These are phyloP conservation scores for Dunaliella primolecta DNA, from an alignment of 139 green algal genomes.

Conservation along the genomic window DNA sequence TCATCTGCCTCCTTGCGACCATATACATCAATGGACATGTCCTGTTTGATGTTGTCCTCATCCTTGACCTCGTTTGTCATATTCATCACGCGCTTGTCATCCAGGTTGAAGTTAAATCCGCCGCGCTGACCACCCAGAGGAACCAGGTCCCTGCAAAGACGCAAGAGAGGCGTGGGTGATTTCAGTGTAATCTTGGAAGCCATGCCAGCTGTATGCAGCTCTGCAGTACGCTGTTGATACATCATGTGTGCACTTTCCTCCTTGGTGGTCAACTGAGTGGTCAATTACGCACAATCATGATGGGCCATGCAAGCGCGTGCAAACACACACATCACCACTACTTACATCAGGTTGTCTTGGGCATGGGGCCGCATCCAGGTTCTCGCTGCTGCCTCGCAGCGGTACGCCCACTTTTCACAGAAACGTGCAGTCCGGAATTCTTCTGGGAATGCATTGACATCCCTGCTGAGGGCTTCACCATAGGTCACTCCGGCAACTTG, in stretches of 20 bases:
- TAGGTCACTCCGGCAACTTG: slow-evolving; percentile 61
- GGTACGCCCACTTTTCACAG: slow-evolving; percentile 75
- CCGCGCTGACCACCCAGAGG: slow-evolving; percentile 66
- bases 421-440: slow-evolving; percentile 56
- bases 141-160: slow-evolving; percentile 75
- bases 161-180: neutral
- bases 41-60: slow-evolving; percentile 93
- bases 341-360: slow-evolving; percentile 82
- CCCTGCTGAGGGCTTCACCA: slow-evolving; percentile 49
- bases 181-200: too few relatives aligned
- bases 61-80: slow-evolving; percentile 40
- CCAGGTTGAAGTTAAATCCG: slow-evolving; percentile 82
- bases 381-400: slow-evolving; percentile 66
- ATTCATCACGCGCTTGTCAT: slow-evolving; percentile 88
- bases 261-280: too few relatives aligned
- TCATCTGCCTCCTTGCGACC: slow-evolving; percentile 58
- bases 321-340: neutral
- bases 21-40: slow-evolving; percentile 93
- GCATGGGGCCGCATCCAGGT: slow-evolving; percentile 85
- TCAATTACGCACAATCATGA: too few relatives aligned
- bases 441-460: slow-evolving; percentile 55
- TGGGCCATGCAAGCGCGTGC: neutral
- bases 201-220: too few relatives aligned
- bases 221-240: too few relatives aligned
- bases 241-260: too few relatives aligned